Evolutionary conservation across 306 rosid species (phyloP), one percentile per base, ranked within the genome.

Genomic region (Oemleria cerasiformis): DNA sequence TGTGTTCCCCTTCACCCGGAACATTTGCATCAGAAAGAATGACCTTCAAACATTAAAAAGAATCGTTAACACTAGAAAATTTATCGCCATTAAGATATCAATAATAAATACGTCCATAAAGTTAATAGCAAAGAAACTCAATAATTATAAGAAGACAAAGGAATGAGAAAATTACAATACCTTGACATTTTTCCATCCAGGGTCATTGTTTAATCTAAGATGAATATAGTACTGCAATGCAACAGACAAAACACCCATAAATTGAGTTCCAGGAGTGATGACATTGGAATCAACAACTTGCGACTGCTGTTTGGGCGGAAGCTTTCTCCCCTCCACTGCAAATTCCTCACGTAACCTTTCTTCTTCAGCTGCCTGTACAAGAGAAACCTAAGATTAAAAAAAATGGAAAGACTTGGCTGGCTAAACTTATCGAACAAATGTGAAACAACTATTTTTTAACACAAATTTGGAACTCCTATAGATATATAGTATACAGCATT

Each of bases 1-100:
- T 95, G 80, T 92, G 97, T 80, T 95, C 99, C 77, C 99, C 99
- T 83, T 95, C 99, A 40, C 99, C 99, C 13, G 99, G 99, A 71
- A 95, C 99, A 88, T 95, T 95, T 60, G 99, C 99, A 88, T 95
- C 99, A 57, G 97, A 95, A 65, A 91, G 96, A 82, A 95, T 86
- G 67, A 94, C 99, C 99, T 94, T 79, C 78, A 76, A 68, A 65
- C 7, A 42, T 43, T 44, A 66, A 60, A 30, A 65, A 62, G 21
- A 25, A 0, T 25, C 30, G 9, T 17, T 38, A 43, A 63, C 8
- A 50, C 43, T 67, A 73, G 73, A 73, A 73, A 15, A 58, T 61
- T 59, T 59, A 70, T 64, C 59, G 23, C 39, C 30, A 66, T 23
- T 8, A 41, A 50, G 39, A 67, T 63, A 36, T 44, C 47, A 44